Base-by-base conservation (phyloP, 495 filamentous ascomycete species). In the Aspergillus affinis region DNA sequence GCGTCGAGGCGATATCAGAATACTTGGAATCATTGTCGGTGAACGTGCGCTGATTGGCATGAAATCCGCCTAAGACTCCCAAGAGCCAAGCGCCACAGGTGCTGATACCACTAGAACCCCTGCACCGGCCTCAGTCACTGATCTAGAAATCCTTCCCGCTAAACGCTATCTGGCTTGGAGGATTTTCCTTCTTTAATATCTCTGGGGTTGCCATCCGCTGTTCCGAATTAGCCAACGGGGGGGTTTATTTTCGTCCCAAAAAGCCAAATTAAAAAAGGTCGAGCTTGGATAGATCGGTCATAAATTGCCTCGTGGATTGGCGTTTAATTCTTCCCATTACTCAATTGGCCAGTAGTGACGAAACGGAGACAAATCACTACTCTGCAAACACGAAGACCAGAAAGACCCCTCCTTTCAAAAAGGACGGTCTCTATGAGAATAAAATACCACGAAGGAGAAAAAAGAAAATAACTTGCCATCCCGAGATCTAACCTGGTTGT, bases 71-170 rank as follows among this genome's bases (percentile, higher is more conserved):
- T 57, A 51, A 65, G 63, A 53, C 54, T 61, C 26, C 55, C 51
- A 47, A 61, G 23, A 67, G 57, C 55, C 60, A 64, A 59, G 61
- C 70, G 69, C 67, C 70, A 70, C 70, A 49, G 55, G 54, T 68
- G 58, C 65, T 68, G 68, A 63, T 60, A 59, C 70, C 52, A 48
- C 44, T 50, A 58, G 61, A 69, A 71, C 62, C 70, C 72, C 70
- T 76, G 73, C 69, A 64, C 64, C 51, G 56, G 59, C 51, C 61
- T 62, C 56, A 50, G 51, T 54, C 52, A 48, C 58, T 58, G 67
- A 62, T 66, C 66, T 57, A 53, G 23, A 48, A 51, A 54, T n/a
- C 50, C 45, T 57, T 58, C 54, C 36, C 62, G 59, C 61, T 66
- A 65, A 62, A 69, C 64, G 64, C 47, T 55, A 65, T 66, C 67